Percentiles rank a stretch among this genome's conserved stretches.
Conservation (phyloP, 2,329 filamentous ascomycete genomes). For the Talaromyces verruculosus region DNA sequence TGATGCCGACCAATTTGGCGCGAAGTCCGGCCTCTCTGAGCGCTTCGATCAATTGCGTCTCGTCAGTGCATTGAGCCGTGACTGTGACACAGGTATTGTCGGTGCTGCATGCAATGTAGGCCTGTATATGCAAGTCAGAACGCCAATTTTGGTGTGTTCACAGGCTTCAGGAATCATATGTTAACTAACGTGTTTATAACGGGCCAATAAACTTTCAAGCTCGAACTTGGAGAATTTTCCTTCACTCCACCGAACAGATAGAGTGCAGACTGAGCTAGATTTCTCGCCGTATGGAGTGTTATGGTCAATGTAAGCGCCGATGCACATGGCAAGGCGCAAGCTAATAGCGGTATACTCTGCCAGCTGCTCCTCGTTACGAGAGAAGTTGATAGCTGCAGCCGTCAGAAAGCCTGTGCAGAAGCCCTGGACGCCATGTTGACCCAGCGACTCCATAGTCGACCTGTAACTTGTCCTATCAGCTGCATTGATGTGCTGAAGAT, state of each 20-base stretch:
- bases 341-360: constrained; percentile 38
- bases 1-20: constrained; percentile 8
- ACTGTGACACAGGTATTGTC: constrained; percentile 11
- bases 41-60: not conserved
- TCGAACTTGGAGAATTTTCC: constrained; percentile 8
- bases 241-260: constrained; percentile 17
- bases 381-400: constrained; percentile 39
- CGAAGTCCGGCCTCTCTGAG: constrained; percentile 11
- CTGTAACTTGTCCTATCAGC: not conserved
- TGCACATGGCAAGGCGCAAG: constrained; percentile 41
- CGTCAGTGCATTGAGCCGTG: constrained; percentile 2
- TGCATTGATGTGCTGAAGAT: constrained; percentile 3
- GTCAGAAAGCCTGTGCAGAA: constrained; percentile 45
- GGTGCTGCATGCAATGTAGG: constrained; percentile 16
- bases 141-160: not conserved
- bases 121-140: constrained; percentile 12
- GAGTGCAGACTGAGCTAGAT: not conserved
- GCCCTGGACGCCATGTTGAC: constrained; percentile 31
- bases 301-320: constrained; percentile 40
- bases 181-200: constrained; percentile 6
- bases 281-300: not conserved
- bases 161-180: not conserved
- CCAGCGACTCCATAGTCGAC: not conserved
- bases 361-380: constrained; percentile 31
- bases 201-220: constrained; percentile 3